Conservation (phyloP, 768 basidiomycete genomes). For the Suillus hirtellus region DNA sequence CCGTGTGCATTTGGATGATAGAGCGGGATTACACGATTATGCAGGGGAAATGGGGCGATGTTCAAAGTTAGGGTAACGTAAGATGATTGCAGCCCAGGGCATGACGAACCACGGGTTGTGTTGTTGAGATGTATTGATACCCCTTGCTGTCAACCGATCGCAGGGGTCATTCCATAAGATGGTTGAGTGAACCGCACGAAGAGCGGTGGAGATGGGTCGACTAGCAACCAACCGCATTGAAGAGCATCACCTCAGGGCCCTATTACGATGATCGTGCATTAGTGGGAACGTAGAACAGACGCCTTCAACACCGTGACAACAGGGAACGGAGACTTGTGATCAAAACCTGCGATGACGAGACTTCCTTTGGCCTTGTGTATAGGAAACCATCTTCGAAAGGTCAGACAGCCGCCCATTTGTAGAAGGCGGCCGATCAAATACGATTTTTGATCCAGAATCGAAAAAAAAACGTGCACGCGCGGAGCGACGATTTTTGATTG, state of each 20-base stretch:
- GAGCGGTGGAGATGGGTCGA: not conserved
- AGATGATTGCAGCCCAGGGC: not conserved
- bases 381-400: not conserved
- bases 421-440: not conserved
- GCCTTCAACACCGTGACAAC: too few species aligned
- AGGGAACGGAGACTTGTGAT: not conserved
- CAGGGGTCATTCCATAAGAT: too few species aligned
- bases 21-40: not conserved
- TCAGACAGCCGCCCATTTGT: not conserved
- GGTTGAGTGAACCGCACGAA: not conserved
- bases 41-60: too few species aligned
- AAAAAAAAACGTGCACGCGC: too few species aligned
- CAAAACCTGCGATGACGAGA: not conserved
- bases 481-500: not conserved
- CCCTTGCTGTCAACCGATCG: not conserved
- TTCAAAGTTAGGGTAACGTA: not conserved
- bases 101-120: not conserved
- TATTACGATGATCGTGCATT: not conserved
- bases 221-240: not conserved
- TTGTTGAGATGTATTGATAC: not conserved
- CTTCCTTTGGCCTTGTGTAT: not conserved
- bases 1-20: not conserved
- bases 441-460: not conserved
- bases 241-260: not conserved
- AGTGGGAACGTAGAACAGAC: not conserved